Percentiles rank a stretch among this genome's conserved stretches.
These are phyloP conservation scores for Rhizopogon vulgaris DNA, from an alignment of 768 basidiomycete genomes.

Conservation along the genomic window DNA sequence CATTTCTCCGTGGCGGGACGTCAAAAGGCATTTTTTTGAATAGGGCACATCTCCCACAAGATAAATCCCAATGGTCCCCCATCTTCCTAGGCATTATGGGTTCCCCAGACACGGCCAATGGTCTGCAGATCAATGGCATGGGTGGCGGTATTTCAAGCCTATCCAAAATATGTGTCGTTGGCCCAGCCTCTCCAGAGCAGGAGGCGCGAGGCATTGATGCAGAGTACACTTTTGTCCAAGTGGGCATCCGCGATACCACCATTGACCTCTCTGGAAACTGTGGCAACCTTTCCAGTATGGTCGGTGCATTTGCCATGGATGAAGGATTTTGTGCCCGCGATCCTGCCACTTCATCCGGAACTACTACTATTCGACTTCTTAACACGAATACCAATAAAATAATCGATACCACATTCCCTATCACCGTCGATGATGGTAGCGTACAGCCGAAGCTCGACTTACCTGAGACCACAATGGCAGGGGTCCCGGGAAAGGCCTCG, in stretches of 20 bases:
- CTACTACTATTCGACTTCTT: constrained; percentile 49
- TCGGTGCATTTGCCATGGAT: constrained; percentile 69
- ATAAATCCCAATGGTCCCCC: constrained; percentile 45
- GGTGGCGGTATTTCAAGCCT: constrained; percentile 73
- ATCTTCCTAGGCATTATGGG: constrained; percentile 75
- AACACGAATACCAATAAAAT: constrained; percentile 71
- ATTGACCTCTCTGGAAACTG: constrained; percentile 74
- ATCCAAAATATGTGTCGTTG: constrained; percentile 69
- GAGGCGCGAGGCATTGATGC: constrained; percentile 43
- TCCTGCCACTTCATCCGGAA: not conserved
- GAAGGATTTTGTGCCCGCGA: constrained; percentile 43
- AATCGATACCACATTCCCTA: constrained; percentile 67
- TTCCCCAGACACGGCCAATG: constrained; percentile 66
- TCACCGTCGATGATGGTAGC: constrained; percentile 17
- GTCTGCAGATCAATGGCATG: constrained; percentile 75
- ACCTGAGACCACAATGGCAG: constrained; percentile 53
- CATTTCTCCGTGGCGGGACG: constrained; percentile 68
- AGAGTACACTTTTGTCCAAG: constrained; percentile 68
- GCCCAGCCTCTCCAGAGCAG: constrained; percentile 38
- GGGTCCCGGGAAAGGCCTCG: constrained; percentile 62
- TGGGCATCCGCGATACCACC: constrained; percentile 50
- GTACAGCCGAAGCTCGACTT: constrained; percentile 35
- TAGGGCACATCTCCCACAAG: constrained; percentile 43
- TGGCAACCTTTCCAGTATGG: constrained; percentile 67
- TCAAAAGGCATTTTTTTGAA: constrained; percentile 73